phyloP scores from a whole-genome alignment of 306 rosid species.

The Alnus rubra region DNA sequence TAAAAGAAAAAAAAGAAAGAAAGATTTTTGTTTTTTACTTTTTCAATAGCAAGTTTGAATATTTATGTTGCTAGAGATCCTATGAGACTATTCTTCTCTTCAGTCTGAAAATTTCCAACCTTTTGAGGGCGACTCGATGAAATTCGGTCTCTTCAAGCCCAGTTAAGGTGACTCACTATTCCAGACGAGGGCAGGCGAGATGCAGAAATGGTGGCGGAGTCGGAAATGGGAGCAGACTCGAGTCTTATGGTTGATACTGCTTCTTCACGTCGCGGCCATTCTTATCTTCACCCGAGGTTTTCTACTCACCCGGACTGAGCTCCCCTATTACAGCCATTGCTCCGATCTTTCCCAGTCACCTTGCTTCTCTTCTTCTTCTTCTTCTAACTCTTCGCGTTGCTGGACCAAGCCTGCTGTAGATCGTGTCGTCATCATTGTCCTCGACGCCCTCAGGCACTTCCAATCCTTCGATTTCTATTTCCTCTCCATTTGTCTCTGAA shows the following conservation, averaged over 20 bases:
- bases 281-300: constrained; percentile 78
- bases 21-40: too few species aligned
- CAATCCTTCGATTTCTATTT: neutral
- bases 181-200: neutral
- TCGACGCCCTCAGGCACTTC: constrained; percentile 75
- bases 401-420: constrained; percentile 72
- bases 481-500: neutral
- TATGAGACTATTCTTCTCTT: too few species aligned
- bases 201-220: constrained; percentile 31
- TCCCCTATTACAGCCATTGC: constrained; percentile 73
- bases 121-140: neutral
- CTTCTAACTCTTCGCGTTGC: constrained; percentile 37
- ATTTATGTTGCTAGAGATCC: too few species aligned
- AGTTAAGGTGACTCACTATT: neutral
- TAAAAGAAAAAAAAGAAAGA: too few species aligned
- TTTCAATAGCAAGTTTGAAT: too few species aligned
- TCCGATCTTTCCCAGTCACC: constrained; percentile 65
- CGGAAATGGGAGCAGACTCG: constrained; percentile 50
- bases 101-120: neutral
- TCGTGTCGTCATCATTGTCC: constrained; percentile 68
- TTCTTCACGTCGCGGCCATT: constrained; percentile 61
- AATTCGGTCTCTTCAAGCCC: neutral
- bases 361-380: constrained; percentile 42
- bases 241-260: constrained; percentile 62
- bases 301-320: constrained; percentile 91